Conservation (phyloP, 495 filamentous ascomycete genomes). For the Pseudomonodictys pantanalensis region DNA sequence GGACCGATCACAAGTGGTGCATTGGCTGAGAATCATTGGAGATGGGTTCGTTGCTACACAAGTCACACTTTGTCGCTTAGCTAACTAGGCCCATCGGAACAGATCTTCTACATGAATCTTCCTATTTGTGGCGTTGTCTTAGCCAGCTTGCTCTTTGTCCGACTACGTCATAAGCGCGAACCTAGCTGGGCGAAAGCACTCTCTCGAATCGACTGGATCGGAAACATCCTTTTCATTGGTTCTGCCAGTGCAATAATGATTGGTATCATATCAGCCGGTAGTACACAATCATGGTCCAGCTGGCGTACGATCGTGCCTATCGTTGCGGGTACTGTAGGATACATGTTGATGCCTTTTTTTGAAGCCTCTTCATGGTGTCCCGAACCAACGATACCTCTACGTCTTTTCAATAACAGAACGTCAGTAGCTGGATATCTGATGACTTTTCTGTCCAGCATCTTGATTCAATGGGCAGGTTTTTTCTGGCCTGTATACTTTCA, state of each 20-base stretch:
- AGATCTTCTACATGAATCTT: conserved; percentile 33
- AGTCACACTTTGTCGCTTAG: too few species aligned
- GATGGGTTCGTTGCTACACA: too few species aligned
- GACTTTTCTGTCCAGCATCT: conserved; percentile 50
- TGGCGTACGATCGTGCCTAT: conserved; percentile 17
- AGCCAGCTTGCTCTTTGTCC: conserved; percentile 10
- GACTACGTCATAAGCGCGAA: conserved; percentile 12
- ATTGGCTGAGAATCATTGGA: conserved; percentile 31
- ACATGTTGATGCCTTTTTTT: conserved; percentile 1
- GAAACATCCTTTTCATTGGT: conserved; percentile 15
- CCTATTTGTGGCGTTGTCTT: conserved; percentile 14
- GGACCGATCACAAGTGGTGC: conserved; percentile 44
- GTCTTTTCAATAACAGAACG: conserved; percentile 50
- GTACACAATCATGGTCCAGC: conserved; percentile 10
- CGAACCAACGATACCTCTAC: conserved; percentile 27
- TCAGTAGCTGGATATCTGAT: conserved; percentile 45
- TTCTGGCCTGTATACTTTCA: conserved; percentile 64
- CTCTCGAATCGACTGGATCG: conserved; percentile 16
- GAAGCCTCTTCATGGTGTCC: not conserved
- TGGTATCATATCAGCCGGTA: conserved; percentile 13
- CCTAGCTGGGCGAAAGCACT: conserved; percentile 1
- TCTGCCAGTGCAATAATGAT: not conserved
- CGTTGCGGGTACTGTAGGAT: conserved; percentile 5
- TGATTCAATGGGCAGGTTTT: conserved; percentile 55
- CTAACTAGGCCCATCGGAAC: too few species aligned